phyloP scores from a whole-genome alignment of 345 rosid genomes.

The Heritiera fomes region DNA sequence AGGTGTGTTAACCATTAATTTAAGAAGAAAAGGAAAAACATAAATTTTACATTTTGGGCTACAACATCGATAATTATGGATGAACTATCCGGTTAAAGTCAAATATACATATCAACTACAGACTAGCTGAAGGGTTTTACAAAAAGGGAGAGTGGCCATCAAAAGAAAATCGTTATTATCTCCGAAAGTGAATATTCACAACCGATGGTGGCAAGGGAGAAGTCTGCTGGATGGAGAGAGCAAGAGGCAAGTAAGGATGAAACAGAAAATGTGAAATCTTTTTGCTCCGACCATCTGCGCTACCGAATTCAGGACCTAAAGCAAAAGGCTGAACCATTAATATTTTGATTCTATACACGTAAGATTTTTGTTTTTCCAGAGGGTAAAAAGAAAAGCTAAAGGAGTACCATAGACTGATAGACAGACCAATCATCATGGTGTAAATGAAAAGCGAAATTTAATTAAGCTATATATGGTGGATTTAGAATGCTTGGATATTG shows the following conservation, averaged over 20 bases:
- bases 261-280: slow-evolving; percentile 80
- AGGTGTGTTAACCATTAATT: background rate
- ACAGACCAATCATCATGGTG: background rate
- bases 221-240: slow-evolving; percentile 83
- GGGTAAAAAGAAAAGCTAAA: background rate
- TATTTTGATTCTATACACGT: background rate
- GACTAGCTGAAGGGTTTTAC: background rate
- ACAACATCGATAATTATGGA: background rate
- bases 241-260: slow-evolving; percentile 90
- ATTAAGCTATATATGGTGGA: background rate
- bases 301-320: slow-evolving; percentile 91
- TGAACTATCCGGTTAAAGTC: background rate
- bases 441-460: background rate
- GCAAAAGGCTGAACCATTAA: slow-evolving; percentile 10
- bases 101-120: slow-evolving; percentile 7
- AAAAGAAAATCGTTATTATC: slow-evolving; percentile 35
- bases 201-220: slow-evolving; percentile 66
- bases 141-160: background rate
- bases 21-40: background rate
- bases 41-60: background rate
- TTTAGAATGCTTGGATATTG: background rate
- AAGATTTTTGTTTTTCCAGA: background rate
- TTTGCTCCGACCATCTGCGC: slow-evolving; percentile 59
- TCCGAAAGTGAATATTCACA: slow-evolving; percentile 87
- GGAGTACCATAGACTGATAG: background rate